phyloP scores from a whole-genome alignment of 371 early-diverging fungal species.

The Haplosporangium sp. region DNA sequence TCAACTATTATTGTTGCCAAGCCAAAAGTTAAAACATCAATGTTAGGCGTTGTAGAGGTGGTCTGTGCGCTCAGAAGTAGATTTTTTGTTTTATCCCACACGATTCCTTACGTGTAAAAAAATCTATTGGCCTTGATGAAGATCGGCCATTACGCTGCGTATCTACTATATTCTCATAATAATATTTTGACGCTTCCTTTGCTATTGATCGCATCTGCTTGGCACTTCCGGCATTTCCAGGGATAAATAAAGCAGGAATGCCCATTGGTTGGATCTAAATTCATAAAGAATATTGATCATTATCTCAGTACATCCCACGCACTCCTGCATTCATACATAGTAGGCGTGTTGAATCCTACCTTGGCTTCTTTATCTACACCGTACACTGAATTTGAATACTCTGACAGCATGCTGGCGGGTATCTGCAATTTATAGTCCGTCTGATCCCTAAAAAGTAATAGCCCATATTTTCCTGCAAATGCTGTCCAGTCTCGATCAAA shows the following conservation, averaged over 20 bases:
- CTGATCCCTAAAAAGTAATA: conserved; percentile 87
- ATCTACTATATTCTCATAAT: conserved; percentile 66
- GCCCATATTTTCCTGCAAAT: conserved; percentile 83
- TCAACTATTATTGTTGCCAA: conserved; percentile 69
- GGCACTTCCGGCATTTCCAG: conserved; percentile 95
- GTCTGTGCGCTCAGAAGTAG: neutral
- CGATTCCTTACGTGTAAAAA: conserved; percentile 79
- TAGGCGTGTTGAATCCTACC: conserved; percentile 11
- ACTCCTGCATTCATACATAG: neutral
- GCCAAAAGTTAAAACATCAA: neutral
- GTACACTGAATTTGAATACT: conserved; percentile 26
- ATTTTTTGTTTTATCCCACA: too few species aligned
- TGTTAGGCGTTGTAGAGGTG: neutral
- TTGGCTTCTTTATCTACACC: conserved; percentile 47
- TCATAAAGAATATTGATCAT: neutral
- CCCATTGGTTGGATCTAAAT: conserved; percentile 68
- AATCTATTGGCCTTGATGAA: conserved; percentile 75
- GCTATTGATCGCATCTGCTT: conserved; percentile 94
- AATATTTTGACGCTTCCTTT: conserved; percentile 74
- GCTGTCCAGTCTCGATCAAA: conserved; percentile 81
- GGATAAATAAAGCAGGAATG: conserved; percentile 93
- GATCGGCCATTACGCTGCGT: conserved; percentile 38
- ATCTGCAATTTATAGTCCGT: conserved; percentile 61
- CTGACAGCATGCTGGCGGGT: conserved; percentile 33
- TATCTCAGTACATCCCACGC: neutral